Percentiles rank a stretch among this genome's conserved stretches.
phyloP scores from a whole-genome alignment of 148 eudicot species.

The Amaranthus hypochondriacus region DNA sequence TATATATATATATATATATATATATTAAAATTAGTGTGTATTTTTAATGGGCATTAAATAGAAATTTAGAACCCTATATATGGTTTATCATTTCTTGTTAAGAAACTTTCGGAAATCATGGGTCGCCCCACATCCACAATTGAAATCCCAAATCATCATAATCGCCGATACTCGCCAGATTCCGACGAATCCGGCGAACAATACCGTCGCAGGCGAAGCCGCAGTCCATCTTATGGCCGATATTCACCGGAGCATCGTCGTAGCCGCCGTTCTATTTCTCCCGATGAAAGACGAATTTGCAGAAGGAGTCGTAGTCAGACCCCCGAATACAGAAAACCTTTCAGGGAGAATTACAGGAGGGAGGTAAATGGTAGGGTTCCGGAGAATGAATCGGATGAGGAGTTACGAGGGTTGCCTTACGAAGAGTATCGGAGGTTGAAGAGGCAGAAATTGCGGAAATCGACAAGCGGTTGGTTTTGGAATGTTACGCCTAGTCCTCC shows the following conservation, averaged over 20 bases:
- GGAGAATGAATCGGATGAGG: conserved; percentile 74
- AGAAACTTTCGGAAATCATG: conserved; percentile 25
- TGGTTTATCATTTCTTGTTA: no score
- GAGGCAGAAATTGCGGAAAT: conserved; percentile 70
- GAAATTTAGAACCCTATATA: no score
- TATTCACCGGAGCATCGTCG: conserved; percentile 24
- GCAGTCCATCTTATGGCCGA: conserved; percentile 52
- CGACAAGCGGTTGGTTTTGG: conserved; percentile 51
- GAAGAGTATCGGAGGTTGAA: conserved; percentile 74
- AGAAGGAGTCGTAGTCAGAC: conserved; percentile 31
- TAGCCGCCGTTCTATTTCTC: conserved; percentile 30
- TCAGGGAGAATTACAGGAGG: conserved; percentile 24
- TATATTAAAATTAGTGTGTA: no score
- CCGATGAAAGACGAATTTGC: conserved; percentile 29
- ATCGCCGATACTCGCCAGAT: conserved; percentile 35
- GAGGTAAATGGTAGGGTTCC: conserved; percentile 32
- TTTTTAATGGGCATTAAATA: no score
- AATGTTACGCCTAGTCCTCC: conserved; percentile 83
- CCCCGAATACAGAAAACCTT: conserved; percentile 21
- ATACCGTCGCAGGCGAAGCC: conserved; percentile 38
- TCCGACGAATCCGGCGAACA: conserved; percentile 28
- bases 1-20: no score
- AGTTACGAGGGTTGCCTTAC: conserved; percentile 51
- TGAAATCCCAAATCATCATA: conserved; percentile 42
- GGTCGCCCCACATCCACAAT: conserved; percentile 48